Conservation (phyloP, 257 asterid genomes). For the Verbena officinalis region DNA sequence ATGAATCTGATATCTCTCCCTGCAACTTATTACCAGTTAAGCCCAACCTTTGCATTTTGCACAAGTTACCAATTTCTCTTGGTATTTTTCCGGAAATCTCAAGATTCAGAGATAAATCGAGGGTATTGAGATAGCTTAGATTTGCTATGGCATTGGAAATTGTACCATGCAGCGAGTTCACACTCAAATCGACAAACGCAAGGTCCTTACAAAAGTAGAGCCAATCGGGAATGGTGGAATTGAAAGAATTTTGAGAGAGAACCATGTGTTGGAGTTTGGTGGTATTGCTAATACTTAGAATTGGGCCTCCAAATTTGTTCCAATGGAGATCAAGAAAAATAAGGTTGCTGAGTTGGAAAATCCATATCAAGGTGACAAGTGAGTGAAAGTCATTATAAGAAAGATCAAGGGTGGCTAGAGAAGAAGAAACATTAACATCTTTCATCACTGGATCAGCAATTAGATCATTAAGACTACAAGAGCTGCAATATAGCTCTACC, state of each 20-base stretch:
- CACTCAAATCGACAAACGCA: conserved; percentile 11
- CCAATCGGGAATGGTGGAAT: conserved; percentile 44
- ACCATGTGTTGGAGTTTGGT: conserved; percentile 32
- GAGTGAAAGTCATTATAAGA: neutral
- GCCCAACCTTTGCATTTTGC: conserved; percentile 14
- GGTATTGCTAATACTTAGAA: conserved; percentile 23
- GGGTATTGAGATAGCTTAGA: conserved; percentile 10
- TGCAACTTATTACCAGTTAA: conserved; percentile 23
- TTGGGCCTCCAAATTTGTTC: conserved; percentile 9
- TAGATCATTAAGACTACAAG: neutral
- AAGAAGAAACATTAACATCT: neutral
- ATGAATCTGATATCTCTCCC: conserved; percentile 27
- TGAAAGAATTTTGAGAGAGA: conserved; percentile 21
- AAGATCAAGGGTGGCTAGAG: neutral
- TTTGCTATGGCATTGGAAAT: conserved; percentile 30
- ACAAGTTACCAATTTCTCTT: conserved; percentile 10
- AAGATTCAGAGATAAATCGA: neutral
- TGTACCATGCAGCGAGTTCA: conserved; percentile 34
- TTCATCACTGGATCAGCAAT: neutral
- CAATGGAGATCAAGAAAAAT: conserved; percentile 11
- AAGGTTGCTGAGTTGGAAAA: conserved; percentile 27
- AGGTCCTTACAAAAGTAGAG: conserved; percentile 18
- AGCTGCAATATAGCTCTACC: neutral
- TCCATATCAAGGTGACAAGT: conserved; percentile 20
- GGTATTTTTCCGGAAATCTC: conserved; percentile 30